Base-by-base conservation (phyloP, 352 stramenopile species). In the Globisporangium parvum region DNA sequence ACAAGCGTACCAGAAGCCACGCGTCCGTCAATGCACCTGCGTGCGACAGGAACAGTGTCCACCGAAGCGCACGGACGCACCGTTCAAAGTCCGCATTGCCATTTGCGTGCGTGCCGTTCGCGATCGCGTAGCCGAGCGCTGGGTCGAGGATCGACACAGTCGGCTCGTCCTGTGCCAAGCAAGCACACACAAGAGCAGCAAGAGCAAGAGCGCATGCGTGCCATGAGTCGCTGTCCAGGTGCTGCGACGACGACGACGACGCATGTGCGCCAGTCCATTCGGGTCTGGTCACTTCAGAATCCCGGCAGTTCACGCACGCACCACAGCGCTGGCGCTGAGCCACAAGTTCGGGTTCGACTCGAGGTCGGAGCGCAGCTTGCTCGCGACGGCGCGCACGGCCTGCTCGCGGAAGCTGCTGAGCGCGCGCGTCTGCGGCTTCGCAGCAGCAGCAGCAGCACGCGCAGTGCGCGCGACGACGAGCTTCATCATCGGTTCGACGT, bases 61-160 rank as follows among this genome's bases (percentile, higher is more conserved):
- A 31, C 1, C 48, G 42, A 33, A n/a, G 1, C 15, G 8, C 12
- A 18, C 37, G 4, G 2, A 47, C 65, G 33, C 60, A 81, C 72
- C 46, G 42, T 42, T 71, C 65, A 46, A 86, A 77, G 44, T 87
- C 71, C 1, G 60, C 46, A 47, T 67, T 77, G 26, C 78, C 59
- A 41, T 80, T 62, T 28, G 55, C 67, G 47, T 75, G 63, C 31
- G 70, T 59, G 5, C 62, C 49, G n/a, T 61, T 65, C 47, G 57
- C 53, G 53, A 68, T 67, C 31, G 76, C 81, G 47, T 92, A 94
- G 3, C 81, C 82, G 0, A 66, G 69, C 8, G 76, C 75, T 4
- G 84, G 80, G 31, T 91, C 70, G 47, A 94, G 47, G 31, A 94
- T 94, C 37, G 84, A 94, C n/a, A 91, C 69, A 0, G 84, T 94